A percentile compares a stretch with the other conserved stretches of the same genome.
Conservation (phyloP, 2,329 filamentous ascomycete genomes). For the Fonsecaea erecta region DNA sequence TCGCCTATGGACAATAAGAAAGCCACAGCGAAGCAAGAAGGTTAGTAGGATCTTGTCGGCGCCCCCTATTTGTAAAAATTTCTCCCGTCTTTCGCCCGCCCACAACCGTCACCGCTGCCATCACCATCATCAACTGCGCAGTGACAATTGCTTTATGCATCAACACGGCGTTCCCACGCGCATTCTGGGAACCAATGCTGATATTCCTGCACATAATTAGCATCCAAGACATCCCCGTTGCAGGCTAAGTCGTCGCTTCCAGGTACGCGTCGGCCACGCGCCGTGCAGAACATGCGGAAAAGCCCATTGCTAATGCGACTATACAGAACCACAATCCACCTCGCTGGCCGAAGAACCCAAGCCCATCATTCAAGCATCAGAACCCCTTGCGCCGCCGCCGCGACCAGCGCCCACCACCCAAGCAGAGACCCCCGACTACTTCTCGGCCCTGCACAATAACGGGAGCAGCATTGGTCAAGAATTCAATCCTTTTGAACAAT, state of each 20-base stretch:
- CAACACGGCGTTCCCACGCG: constrained; percentile 1
- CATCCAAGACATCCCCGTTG: constrained; percentile 32
- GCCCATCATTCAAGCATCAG: constrained; percentile 59
- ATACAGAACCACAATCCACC: constrained; percentile 40
- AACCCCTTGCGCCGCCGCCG: constrained; percentile 72
- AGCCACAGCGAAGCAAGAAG: constrained; percentile 46
- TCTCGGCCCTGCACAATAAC: constrained; percentile 62
- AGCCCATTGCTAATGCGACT: constrained; percentile 6
- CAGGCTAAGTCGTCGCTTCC: constrained; percentile 35
- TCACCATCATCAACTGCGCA: constrained; percentile 26
- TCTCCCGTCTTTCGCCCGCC: constrained; percentile 10
- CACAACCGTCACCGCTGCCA: constrained; percentile 8
- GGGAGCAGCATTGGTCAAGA: constrained; percentile 61
- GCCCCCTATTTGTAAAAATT: constrained; percentile 33
- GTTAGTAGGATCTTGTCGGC: constrained; percentile 40
- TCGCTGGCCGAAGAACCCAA: constrained; percentile 50
- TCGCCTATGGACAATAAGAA: constrained; percentile 53
- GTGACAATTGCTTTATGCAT: constrained; percentile 12
- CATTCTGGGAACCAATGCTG: constrained; percentile 16
- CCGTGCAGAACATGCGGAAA: not conserved
- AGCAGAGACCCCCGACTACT: constrained; percentile 70
- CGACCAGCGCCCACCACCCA: constrained; percentile 58
- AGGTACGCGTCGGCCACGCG: constrained; percentile 32
- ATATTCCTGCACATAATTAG: constrained; percentile 20
- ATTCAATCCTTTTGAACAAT: constrained; percentile 96